Percentiles rank a stretch among this genome's conserved stretches.
phyloP scores from a whole-genome alignment of 148 eudicot species.

The Salicornia ramosissima region DNA sequence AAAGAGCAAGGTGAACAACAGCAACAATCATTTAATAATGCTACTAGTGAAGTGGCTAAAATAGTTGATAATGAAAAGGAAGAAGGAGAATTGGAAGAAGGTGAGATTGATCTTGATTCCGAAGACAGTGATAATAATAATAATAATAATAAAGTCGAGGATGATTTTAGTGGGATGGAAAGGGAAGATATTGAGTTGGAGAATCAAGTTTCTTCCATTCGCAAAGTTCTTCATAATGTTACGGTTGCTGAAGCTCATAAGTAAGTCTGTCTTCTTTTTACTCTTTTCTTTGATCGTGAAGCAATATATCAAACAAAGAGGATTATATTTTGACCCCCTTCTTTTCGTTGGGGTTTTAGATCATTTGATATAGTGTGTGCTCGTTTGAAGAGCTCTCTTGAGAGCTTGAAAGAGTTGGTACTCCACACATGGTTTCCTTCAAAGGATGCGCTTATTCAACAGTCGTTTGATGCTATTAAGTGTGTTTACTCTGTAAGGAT shows the following conservation, averaged over 20 bases:
- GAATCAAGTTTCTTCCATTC: slow-evolving; percentile 45
- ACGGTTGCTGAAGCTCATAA: slow-evolving; percentile 43
- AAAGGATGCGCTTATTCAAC: slow-evolving; percentile 52
- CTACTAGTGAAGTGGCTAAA: slow-evolving; percentile 24
- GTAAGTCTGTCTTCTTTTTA: slow-evolving; percentile 38
- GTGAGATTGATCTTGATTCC: slow-evolving; percentile 77
- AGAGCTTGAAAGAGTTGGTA: slow-evolving; percentile 43
- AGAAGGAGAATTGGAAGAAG: slow-evolving; percentile 88
- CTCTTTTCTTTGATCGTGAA: neutral
- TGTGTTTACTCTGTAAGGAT: slow-evolving; percentile 59
- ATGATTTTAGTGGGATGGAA: slow-evolving; percentile 22
- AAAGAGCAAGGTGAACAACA: slow-evolving; percentile 24
- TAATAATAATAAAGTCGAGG: neutral
- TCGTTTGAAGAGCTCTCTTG: slow-evolving; percentile 41
- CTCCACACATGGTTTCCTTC: slow-evolving; percentile 42
- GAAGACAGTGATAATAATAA: slow-evolving; percentile 17
- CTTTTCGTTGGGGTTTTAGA: slow-evolving; percentile 34
- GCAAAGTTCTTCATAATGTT: slow-evolving; percentile 49
- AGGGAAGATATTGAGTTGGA: slow-evolving; percentile 39
- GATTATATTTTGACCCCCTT: slow-evolving; percentile 1
- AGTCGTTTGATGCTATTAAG: slow-evolving; percentile 49
- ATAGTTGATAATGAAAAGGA: slow-evolving; percentile 32
- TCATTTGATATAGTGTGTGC: slow-evolving; percentile 59
- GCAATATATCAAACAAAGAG: neutral
- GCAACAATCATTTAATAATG: neutral